Percentiles rank a stretch among this genome's conserved stretches.
Evolutionary conservation across 192 early-diverging fungal genomes (phyloP).

Genomic region (Coemansia sp.): DNA sequence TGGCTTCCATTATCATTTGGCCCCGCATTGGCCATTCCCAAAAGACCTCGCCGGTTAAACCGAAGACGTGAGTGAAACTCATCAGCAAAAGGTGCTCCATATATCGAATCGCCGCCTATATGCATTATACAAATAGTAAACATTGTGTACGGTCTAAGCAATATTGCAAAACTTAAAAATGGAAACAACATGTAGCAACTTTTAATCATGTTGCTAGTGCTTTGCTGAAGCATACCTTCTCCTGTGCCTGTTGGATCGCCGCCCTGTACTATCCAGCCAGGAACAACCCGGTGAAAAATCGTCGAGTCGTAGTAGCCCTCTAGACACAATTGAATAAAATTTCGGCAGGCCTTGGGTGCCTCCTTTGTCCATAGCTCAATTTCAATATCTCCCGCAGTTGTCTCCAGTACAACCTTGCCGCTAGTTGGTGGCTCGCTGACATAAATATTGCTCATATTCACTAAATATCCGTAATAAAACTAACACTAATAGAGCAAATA

Average conservation of each 20-base stretch:
- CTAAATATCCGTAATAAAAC: neutral
- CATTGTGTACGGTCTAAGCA: neutral
- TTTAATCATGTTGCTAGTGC: slow-evolving; percentile 75
- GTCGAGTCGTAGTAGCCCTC: slow-evolving; percentile 89
- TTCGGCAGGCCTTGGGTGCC: slow-evolving; percentile 83
- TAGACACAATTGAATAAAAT: slow-evolving; percentile 90
- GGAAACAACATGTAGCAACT: neutral
- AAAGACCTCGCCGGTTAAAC: slow-evolving; percentile 82
- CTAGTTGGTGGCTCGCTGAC: slow-evolving; percentile 52
- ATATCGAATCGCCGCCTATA: slow-evolving; percentile 86
- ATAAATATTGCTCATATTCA: slow-evolving; percentile 41
- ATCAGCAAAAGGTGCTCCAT: slow-evolving; percentile 78
- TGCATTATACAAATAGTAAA: neutral
- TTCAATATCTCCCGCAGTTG: slow-evolving; percentile 80
- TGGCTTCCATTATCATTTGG: slow-evolving; percentile 80
- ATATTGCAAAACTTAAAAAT: neutral
- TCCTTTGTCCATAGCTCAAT: slow-evolving; percentile 97
- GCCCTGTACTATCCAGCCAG: slow-evolving; percentile 90
- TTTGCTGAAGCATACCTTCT: slow-evolving; percentile 62
- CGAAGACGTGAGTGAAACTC: slow-evolving; percentile 91
- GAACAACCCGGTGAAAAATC: slow-evolving; percentile 85
- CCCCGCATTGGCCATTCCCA: slow-evolving; percentile 88
- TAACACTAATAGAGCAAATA: neutral
- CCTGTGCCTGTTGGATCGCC: slow-evolving; percentile 92
- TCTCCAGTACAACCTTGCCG: slow-evolving; percentile 78